Conservation (phyloP, 2,329 filamentous ascomycete genomes). For the Ophiocordyceps polyrhachis-furcata region DNA sequence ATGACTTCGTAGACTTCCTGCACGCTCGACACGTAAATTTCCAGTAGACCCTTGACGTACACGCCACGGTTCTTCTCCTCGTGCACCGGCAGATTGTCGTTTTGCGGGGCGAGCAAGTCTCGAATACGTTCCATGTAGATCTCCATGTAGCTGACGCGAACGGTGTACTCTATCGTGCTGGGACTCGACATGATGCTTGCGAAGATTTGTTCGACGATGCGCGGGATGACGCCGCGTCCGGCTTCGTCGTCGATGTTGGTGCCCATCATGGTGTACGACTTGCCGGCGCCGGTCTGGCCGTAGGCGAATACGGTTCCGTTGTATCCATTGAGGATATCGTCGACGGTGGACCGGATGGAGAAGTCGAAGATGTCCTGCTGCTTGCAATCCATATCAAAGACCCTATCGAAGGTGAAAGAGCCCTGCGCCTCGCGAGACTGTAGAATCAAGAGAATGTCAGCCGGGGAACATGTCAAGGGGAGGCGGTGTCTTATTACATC, state of each 20-base stretch:
- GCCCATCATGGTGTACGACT: conserved; percentile 84
- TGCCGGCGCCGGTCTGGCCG: conserved; percentile 93
- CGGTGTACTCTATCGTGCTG: conserved; percentile 93
- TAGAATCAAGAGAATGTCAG: conserved; percentile 7
- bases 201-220: conserved; percentile 96
- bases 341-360: conserved; percentile 87
- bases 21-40: conserved; percentile 90
- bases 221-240: conserved; percentile 83
- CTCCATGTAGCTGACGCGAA: conserved; percentile 97
- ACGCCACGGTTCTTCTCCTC: conserved; percentile 93
- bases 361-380: conserved; percentile 96
- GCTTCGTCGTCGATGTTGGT: conserved; percentile 78
- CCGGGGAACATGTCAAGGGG: background rate
- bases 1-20: conserved; percentile 95
- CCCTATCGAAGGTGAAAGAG: conserved; percentile 89
- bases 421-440: conserved; percentile 71
- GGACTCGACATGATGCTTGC: conserved; percentile 83
- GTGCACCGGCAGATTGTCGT: conserved; percentile 94
- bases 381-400: conserved; percentile 84
- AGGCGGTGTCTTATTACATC: conserved; percentile 33
- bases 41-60: conserved; percentile 85
- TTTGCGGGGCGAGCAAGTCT: conserved; percentile 78
- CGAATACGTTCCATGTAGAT: conserved; percentile 99
- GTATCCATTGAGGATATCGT: conserved; percentile 97
- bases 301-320: conserved; percentile 98